A percentile compares a stretch with the other conserved stretches of the same genome.
Conservation (phyloP, 1,284 basidiomycete genomes). For the Singerocomus rubriflavus region DNA sequence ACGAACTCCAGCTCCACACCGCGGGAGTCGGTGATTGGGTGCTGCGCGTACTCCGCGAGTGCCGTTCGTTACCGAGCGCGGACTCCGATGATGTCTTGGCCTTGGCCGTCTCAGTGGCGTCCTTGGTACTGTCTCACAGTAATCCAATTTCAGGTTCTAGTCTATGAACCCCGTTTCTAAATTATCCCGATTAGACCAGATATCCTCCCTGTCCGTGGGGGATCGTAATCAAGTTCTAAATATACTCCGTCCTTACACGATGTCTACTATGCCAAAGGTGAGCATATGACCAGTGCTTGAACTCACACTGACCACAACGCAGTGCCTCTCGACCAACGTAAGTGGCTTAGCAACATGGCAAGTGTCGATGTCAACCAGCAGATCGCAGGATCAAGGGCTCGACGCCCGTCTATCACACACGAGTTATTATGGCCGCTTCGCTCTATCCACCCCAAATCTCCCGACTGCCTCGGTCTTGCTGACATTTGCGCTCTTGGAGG, state of each 20-base stretch:
- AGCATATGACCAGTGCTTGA: slow-evolving; percentile 19
- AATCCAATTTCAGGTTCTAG: slow-evolving; percentile 28
- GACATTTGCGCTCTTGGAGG: slow-evolving; percentile 49
- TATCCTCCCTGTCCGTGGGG: slow-evolving; percentile 32
- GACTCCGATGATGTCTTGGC: slow-evolving; percentile 19
- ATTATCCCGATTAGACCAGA: slow-evolving; percentile 33
- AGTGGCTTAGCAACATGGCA: slow-evolving; percentile 23
- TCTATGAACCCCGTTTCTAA: slow-evolving; percentile 24
- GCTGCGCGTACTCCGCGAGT: slow-evolving; percentile 24
- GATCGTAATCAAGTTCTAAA: slow-evolving; percentile 36
- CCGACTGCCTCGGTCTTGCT: slow-evolving; percentile 46
- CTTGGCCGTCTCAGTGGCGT: slow-evolving; percentile 34
- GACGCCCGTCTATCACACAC: slow-evolving; percentile 12
- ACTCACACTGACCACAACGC: slow-evolving; percentile 19
- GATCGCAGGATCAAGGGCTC: slow-evolving; percentile 24
- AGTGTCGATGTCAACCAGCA: slow-evolving; percentile 21
- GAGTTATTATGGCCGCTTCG: slow-evolving; percentile 23
- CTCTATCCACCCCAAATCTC: slow-evolving; percentile 36
- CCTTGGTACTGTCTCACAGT: slow-evolving; percentile 36
- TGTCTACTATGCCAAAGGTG: slow-evolving; percentile 24
- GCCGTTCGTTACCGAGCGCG: slow-evolving; percentile 3
- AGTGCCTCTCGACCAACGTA: slow-evolving; percentile 28
- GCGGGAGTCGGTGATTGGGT: slow-evolving; percentile 38
- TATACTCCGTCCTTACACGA: slow-evolving; percentile 39
- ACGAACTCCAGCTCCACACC: slow-evolving; percentile 40